Percentiles rank a stretch among this genome's conserved stretches.
Evolutionary conservation across 1,139 yeast genomes (phyloP).

Genomic region (Pichia sp.): DNA sequence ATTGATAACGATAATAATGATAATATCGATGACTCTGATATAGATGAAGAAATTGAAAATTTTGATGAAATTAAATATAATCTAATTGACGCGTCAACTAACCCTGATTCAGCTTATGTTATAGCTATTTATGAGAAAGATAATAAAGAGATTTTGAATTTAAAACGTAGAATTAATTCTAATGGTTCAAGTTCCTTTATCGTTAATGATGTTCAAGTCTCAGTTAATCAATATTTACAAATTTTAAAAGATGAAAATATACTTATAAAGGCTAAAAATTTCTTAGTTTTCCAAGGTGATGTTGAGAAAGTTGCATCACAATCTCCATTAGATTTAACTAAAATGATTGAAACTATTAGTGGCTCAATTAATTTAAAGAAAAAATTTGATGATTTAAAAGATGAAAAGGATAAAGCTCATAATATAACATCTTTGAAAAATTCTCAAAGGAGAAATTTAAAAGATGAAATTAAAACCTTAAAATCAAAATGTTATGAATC

Average conservation of each 20-base stretch:
- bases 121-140: constrained; percentile 66
- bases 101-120: constrained; percentile 69
- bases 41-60: constrained; percentile 17
- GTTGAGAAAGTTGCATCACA: constrained; percentile 92
- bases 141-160: constrained; percentile 43
- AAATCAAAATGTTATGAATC: constrained; percentile 72
- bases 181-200: constrained; percentile 64
- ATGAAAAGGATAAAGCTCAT: constrained; percentile 60
- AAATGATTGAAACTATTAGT: constrained; percentile 71
- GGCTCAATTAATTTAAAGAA: constrained; percentile 65
- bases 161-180: constrained; percentile 48
- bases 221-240: constrained; percentile 58
- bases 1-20: constrained; percentile 15
- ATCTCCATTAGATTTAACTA: constrained; percentile 67
- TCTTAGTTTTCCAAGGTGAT: constrained; percentile 93
- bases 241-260: constrained; percentile 76
- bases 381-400: constrained; percentile 64
- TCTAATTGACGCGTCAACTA: constrained; percentile 19
- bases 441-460: constrained; percentile 64
- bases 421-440: constrained; percentile 60
- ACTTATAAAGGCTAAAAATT: constrained; percentile 81
- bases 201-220: constrained; percentile 55
- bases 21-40: constrained; percentile 19
- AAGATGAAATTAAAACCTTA: constrained; percentile 73
- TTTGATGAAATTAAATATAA: constrained; percentile 16